These are phyloP conservation scores for Tolypocladium paradoxum DNA, from an alignment of 2,329 filamentous ascomycete species.

Conservation along the genomic window DNA sequence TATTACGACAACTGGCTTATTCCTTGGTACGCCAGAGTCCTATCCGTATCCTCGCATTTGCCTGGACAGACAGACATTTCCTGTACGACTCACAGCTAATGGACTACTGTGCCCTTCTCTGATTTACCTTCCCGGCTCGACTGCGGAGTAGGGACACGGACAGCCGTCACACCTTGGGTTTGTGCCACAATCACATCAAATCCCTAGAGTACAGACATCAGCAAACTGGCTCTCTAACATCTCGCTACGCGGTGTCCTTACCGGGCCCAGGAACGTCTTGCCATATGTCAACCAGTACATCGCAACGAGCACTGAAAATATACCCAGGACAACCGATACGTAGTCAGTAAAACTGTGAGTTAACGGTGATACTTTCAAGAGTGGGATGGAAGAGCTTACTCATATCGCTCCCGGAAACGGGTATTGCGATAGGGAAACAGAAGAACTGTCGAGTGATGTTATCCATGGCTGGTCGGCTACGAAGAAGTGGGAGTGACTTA, in stretches of 20 bases:
- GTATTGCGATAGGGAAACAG: slow-evolving; percentile 15
- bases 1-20: too few relatives aligned
- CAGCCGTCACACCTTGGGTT: neutral
- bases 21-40: too few relatives aligned
- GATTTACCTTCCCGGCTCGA: neutral
- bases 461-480: slow-evolving; percentile 2
- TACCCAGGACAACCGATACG: neutral
- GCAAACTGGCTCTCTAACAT: neutral
- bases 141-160: neutral
- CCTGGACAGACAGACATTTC: neutral
- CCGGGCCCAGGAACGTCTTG: neutral
- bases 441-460: slow-evolving; percentile 12
- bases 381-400: slow-evolving; percentile 3
- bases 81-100: neutral
- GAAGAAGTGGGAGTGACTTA: slow-evolving; percentile 6
- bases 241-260: neutral
- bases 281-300: neutral
- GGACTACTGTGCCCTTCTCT: neutral
- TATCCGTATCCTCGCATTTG: too few relatives aligned
- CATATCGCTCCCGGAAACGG: slow-evolving; percentile 10
- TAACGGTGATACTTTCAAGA: neutral
- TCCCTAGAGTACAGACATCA: neutral
- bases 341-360: neutral
- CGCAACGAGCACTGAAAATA: neutral
- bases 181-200: neutral